Conservation (phyloP, 2,329 filamentous ascomycete species). For the Fusarium longipes region DNA sequence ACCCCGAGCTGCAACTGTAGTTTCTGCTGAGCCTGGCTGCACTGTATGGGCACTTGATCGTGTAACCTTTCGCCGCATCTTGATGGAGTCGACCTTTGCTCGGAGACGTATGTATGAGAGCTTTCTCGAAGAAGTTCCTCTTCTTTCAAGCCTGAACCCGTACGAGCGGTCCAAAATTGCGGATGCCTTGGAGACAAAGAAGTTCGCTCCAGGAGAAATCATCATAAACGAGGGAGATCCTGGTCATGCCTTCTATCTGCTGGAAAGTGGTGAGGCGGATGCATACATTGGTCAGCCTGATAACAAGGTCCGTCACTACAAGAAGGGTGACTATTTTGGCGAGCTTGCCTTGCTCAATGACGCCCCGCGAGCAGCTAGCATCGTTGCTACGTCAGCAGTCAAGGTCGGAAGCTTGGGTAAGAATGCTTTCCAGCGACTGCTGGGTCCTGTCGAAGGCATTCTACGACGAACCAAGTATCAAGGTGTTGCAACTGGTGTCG, state of each 20-base stretch:
- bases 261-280: slow-evolving; percentile 88
- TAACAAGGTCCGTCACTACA: slow-evolving; percentile 80
- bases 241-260: slow-evolving; percentile 89
- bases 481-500: slow-evolving; percentile 69
- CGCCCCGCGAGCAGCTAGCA: slow-evolving; percentile 88
- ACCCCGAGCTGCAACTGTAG: slow-evolving; percentile 91
- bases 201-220: slow-evolving; percentile 79
- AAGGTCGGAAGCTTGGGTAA: slow-evolving; percentile 95
- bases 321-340: slow-evolving; percentile 96
- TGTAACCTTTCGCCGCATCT: slow-evolving; percentile 94
- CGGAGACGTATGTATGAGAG: slow-evolving; percentile 96
- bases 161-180: slow-evolving; percentile 98
- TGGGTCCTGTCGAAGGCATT: slow-evolving; percentile 93
- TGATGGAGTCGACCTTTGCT: slow-evolving; percentile 98
- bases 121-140: slow-evolving; percentile 92
- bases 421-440: slow-evolving; percentile 90
- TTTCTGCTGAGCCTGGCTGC: slow-evolving; percentile 80
- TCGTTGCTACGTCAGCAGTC: slow-evolving; percentile 85
- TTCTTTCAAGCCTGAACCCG: slow-evolving; percentile 83
- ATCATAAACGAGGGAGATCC: slow-evolving; percentile 95
- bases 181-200: slow-evolving; percentile 91
- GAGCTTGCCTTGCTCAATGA: slow-evolving; percentile 95
- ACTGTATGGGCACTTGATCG: slow-evolving; percentile 95
- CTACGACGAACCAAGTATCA: slow-evolving; percentile 82
- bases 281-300: slow-evolving; percentile 82